These are phyloP conservation scores for Phaeosphaeriaceae sp. DNA, from an alignment of 2,329 filamentous ascomycete species.

Conservation along the genomic window DNA sequence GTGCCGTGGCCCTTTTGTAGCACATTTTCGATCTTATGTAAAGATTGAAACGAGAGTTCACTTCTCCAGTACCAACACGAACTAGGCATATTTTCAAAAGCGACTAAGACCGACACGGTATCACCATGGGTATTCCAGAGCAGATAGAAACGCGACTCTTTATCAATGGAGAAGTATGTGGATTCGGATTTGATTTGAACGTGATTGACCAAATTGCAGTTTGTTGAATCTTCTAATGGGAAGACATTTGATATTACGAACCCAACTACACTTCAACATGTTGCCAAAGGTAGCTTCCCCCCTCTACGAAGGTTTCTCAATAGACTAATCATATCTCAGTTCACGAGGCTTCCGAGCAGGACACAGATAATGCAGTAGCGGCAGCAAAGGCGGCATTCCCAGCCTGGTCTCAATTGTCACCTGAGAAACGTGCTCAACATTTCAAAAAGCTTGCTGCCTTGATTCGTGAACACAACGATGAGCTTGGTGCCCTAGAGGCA, in stretches of 20 bases:
- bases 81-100: too few relatives aligned
- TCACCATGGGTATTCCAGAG: conserved; percentile 35
- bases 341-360: conserved; percentile 43
- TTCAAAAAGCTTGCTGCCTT: conserved; percentile 71
- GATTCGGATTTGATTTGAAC: not conserved
- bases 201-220: conserved; percentile 24
- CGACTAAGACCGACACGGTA: not conserved
- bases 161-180: conserved; percentile 43
- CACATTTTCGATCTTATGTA: too few relatives aligned
- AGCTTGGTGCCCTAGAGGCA: conserved; percentile 80
- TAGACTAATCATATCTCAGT: conserved; percentile 25
- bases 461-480: conserved; percentile 81
- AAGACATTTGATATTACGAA: conserved; percentile 71
- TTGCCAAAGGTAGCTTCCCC: conserved; percentile 68
- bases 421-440: conserved; percentile 33
- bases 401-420: conserved; percentile 69
- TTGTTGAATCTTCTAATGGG: conserved; percentile 39
- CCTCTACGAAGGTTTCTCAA: not conserved
- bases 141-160: conserved; percentile 43
- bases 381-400: conserved; percentile 69
- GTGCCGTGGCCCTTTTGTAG: too few relatives aligned
- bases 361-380: conserved; percentile 75
- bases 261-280: conserved; percentile 80
- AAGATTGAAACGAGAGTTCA: too few relatives aligned
- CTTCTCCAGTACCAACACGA: too few relatives aligned